Base-by-base conservation (phyloP, 805 yeast genomes). In the Sungouiella thailandica region DNA sequence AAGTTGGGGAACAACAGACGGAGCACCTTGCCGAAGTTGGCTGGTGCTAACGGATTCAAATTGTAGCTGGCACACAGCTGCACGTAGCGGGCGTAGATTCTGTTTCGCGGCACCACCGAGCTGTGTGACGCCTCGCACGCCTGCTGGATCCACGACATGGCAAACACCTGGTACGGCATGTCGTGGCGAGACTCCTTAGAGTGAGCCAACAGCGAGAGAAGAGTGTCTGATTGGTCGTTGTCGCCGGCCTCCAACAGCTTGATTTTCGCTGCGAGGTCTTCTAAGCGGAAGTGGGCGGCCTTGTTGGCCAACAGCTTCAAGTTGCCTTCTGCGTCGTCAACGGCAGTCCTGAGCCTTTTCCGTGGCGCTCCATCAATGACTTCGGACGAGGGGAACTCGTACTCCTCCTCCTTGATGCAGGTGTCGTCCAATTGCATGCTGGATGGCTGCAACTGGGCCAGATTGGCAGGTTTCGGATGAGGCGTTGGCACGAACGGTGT, bases 101-200 rank as follows among this genome's bases (percentile, higher is more conserved):
- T 43, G 40, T 62, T 65, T 30, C 73, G 46, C 2, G 73, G 71
- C 3, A 65, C 62, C 9, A 67, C 72, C 4, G 68, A 62, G 0
- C 67, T 58, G 12, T 61, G 57, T 9, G 61, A 51, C 2, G 54
- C 35, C 72, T 77, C 47, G 79, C 87, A 86, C 17, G 78, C 68
- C 47, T 78, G 76, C 60, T 81, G 66, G 27, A 88, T 64, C 84
- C 94, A 85, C 3, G 83, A 74, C 74, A 86, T 72, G 9, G 89
- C 96, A 56, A 85, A 84, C 1, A 84, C 65, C 55, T 86, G 96
- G 34, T 80, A 70, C 49, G 77, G 82, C 36, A 76, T 65, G 46
- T 81, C 86, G 30, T 65, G 66, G 10, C 33, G 35, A 17, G 31
- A 25, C 26, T 34, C 43, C 19, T 28, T 34, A 12, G 31, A 6